Evolutionary conservation across 257 asterid species (phyloP), one percentile per base, ranked within the genome.

Genomic region (Thymus quinquecostatus): DNA sequence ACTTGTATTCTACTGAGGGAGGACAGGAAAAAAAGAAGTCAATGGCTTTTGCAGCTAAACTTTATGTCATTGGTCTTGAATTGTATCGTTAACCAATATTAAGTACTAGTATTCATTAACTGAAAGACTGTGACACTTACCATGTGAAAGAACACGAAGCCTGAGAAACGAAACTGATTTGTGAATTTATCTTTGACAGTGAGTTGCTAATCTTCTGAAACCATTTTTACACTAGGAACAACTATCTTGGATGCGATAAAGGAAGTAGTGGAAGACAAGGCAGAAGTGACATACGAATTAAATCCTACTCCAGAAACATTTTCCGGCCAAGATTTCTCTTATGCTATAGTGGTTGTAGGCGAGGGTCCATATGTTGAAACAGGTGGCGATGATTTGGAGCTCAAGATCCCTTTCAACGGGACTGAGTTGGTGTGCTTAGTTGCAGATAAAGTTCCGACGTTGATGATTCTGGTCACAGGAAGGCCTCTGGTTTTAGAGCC

Each of bases 291-390:
- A 69, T 84, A 80, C 68, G 97, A 92, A 77, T 83, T 59, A 66
- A 80, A 86, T 60, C 97, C 92, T 36, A 69, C 94, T 6, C 56
- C 81, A 21, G 79, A 85, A 68, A 86, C 90, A 75, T 82, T 90
- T 64, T 73, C 81, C 1, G 72, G 86, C 77, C 83, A 82, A 75
- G 88, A 78, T 51, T 84, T 85, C 86, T 84, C 91, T 51, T 81
- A 74, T 55, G 92, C 97, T 44, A 70, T 92, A 29, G 96, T 85
- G 67, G 97, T 78, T 29, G 86, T 92, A 30, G 98, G 98, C 1
- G 98, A 92, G 78, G 79, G 75, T 57, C 96, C 98, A 5, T 92
- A 92, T 58, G 96, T 88, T 3, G 98, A 92, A 76, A 72, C 88
- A 3, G 82, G 90, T 5, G 97, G 97, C 45, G 98, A 90, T 54